Conservation (phyloP, 257 asterid species). For the Agastache rugosa region DNA sequence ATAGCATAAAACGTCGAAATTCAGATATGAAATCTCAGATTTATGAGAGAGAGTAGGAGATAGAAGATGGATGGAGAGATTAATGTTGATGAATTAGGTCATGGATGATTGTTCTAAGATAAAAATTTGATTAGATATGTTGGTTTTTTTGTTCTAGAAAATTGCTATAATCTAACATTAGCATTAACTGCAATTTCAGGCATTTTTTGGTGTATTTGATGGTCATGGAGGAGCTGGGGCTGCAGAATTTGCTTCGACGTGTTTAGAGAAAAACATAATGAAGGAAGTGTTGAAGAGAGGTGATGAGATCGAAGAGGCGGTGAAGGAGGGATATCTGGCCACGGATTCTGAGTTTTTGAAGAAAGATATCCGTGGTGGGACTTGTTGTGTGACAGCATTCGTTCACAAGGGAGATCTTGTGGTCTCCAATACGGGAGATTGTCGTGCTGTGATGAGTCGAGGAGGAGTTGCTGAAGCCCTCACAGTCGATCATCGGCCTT, state of each 20-base stretch:
- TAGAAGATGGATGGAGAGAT: conserved; percentile 14
- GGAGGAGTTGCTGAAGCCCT: conserved; percentile 82
- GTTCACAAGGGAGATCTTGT: conserved; percentile 63
- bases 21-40: conserved; percentile 15
- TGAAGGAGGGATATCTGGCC: conserved; percentile 66
- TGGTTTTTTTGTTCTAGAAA: neutral
- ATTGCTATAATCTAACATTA: conserved; percentile 1
- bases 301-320: conserved; percentile 58
- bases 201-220: conserved; percentile 79
- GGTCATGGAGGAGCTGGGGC: conserved; percentile 83
- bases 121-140: neutral
- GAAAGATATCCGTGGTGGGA: conserved; percentile 62
- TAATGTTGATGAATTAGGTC: neutral
- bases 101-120: neutral
- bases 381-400: conserved; percentile 78
- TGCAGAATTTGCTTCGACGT: conserved; percentile 69
- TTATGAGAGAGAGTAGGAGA: neutral
- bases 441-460: conserved; percentile 80
- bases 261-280: conserved; percentile 55
- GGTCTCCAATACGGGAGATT: conserved; percentile 85
- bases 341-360: conserved; percentile 71
- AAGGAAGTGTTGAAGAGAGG: conserved; percentile 46
- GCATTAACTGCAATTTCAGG: conserved; percentile 51
- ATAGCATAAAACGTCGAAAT: neutral
- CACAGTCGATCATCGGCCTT: conserved; percentile 78